Conservation (phyloP, 768 basidiomycete genomes). For the Exsudoporus frostii region DNA sequence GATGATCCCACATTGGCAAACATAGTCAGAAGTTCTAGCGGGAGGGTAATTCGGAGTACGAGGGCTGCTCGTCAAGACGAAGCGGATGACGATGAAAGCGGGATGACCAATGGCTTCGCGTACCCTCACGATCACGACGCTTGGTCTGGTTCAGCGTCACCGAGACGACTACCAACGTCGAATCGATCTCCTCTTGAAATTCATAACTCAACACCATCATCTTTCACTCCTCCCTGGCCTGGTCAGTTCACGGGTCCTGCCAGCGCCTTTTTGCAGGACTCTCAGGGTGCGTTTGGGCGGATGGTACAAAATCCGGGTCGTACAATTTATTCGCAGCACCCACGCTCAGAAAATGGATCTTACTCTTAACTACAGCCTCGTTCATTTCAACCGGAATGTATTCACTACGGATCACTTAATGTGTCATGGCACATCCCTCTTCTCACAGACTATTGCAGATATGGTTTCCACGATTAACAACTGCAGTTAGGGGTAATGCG, state of each 20-base stretch:
- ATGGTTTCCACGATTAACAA: neutral
- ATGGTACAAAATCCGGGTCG: conserved; percentile 51
- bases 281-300: conserved; percentile 39
- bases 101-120: conserved; percentile 22
- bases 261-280: conserved; percentile 47
- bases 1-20: conserved; percentile 17
- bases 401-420: conserved; percentile 22
- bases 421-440: neutral
- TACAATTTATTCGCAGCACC: conserved; percentile 59
- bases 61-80: conserved; percentile 28
- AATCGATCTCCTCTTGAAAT: conserved; percentile 22
- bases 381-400: conserved; percentile 17
- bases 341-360: conserved; percentile 34
- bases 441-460: neutral
- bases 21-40: conserved; percentile 29
- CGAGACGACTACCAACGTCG: conserved; percentile 15
- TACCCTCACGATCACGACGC: conserved; percentile 19
- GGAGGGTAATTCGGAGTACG: conserved; percentile 31
- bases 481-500: neutral
- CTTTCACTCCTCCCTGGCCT: conserved; percentile 30
- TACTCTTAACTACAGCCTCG: conserved; percentile 19
- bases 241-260: conserved; percentile 47
- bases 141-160: conserved; percentile 26
- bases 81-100: conserved; percentile 23
- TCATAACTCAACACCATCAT: conserved; percentile 17